Percentiles rank a stretch among this genome's conserved stretches.
These are phyloP conservation scores for Debaryomyces sp. DNA, from an alignment of 1,139 yeast species.

Conservation along the genomic window DNA sequence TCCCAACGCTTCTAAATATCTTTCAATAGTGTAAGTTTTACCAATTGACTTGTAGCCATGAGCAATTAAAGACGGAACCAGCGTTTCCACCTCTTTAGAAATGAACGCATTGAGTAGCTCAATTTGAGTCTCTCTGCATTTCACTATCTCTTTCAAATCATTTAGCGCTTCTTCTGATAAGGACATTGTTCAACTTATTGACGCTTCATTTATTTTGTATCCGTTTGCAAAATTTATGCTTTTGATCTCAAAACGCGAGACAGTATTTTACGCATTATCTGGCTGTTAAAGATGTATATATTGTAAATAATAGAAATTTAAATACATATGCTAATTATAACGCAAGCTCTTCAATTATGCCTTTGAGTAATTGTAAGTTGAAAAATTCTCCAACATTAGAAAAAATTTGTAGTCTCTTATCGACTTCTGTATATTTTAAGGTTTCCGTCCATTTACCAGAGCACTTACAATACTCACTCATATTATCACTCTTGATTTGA, in stretches of 20 bases:
- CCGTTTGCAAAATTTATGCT: not conserved
- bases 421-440: constrained; percentile 47
- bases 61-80: constrained; percentile 34
- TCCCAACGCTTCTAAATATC: constrained; percentile 26
- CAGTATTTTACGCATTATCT: not conserved
- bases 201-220: not conserved
- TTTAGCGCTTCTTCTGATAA: constrained; percentile 5
- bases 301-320: not conserved
- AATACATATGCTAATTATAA: constrained; percentile 5
- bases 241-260: not conserved
- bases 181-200: not conserved
- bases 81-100: constrained; percentile 20
- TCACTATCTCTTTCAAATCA: constrained; percentile 11
- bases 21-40: constrained; percentile 34
- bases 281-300: not conserved
- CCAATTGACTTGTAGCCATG: constrained; percentile 49
- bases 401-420: constrained; percentile 50
- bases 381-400: constrained; percentile 61
- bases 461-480: constrained; percentile 80
- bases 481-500: constrained; percentile 63
- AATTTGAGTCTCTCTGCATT: constrained; percentile 29
- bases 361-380: constrained; percentile 61
- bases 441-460: constrained; percentile 85
- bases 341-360: constrained; percentile 38
- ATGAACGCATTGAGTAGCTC: constrained; percentile 33